Conservation (phyloP, 2,329 filamentous ascomycete species). For the Botrytis galanthina region DNA sequence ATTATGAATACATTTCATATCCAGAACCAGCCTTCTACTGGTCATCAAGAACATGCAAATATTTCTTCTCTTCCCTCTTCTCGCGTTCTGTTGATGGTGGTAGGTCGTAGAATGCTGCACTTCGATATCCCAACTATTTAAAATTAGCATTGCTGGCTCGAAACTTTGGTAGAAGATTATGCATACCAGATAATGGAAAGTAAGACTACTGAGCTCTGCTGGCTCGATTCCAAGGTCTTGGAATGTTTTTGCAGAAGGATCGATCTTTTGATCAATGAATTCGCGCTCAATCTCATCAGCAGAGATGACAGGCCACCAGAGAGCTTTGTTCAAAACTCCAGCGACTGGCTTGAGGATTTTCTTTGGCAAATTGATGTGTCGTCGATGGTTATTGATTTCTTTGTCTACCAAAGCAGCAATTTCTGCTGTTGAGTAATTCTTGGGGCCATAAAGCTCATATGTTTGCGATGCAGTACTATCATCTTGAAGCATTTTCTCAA, state of each 20-base stretch:
- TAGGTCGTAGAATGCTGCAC: conserved; percentile 84
- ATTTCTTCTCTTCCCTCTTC: conserved; percentile 93
- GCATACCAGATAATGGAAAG: conserved; percentile 86
- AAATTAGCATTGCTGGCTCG: not conserved
- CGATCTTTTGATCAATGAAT: conserved; percentile 89
- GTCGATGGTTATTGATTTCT: conserved; percentile 86
- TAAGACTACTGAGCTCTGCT: conserved; percentile 79
- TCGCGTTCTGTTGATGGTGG: conserved; percentile 94
- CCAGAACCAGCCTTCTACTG: conserved; percentile 53
- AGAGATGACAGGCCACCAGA: conserved; percentile 88
- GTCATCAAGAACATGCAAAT: conserved; percentile 88
- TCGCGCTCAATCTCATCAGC: conserved; percentile 87
- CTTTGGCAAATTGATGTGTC: conserved; percentile 90
- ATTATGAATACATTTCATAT: conserved; percentile 20
- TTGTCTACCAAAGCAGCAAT: conserved; percentile 84
- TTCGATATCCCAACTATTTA: conserved; percentile 80
- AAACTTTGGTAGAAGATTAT: not conserved
- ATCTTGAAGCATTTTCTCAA: conserved; percentile 88
- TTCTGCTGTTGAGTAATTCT: conserved; percentile 84
- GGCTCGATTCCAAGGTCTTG: conserved; percentile 89
- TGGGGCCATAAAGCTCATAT: conserved; percentile 91
- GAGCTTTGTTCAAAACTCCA: conserved; percentile 69
- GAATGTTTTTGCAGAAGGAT: conserved; percentile 90
- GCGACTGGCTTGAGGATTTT: conserved; percentile 72
- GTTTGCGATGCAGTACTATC: conserved; percentile 88